These are phyloP conservation scores for Talaromyces sp. DNA, from an alignment of 2,329 filamentous ascomycete species.

Conservation along the genomic window DNA sequence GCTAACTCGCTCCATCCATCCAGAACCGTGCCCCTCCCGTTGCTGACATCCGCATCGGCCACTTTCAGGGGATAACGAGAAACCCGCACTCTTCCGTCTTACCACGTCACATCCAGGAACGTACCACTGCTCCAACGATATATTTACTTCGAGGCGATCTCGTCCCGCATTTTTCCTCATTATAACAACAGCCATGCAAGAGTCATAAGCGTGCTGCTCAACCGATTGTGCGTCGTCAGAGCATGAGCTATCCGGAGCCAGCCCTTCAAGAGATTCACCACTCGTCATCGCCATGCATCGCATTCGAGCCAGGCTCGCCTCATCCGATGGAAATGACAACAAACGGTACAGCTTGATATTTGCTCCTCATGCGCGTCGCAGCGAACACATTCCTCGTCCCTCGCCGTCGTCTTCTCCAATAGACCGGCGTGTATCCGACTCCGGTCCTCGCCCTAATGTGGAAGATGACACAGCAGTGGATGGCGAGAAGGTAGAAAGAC, in stretches of 20 bases:
- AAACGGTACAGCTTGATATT: conserved; percentile 36
- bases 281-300: conserved; percentile 37
- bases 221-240: conserved; percentile 9
- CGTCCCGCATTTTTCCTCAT: background rate
- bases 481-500: conserved; percentile 21
- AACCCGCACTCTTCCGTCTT: conserved; percentile 5
- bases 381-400: conserved; percentile 38
- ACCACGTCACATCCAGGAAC: conserved; percentile 4
- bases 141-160: background rate
- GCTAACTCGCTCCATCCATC: conserved; percentile 1
- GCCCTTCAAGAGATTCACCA: background rate
- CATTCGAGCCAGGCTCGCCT: conserved; percentile 37
- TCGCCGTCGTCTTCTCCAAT: conserved; percentile 28
- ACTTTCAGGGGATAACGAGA: conserved; percentile 5
- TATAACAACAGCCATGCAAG: conserved; percentile 4
- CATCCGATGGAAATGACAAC: conserved; percentile 28
- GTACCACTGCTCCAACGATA: background rate
- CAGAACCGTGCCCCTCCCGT: conserved; percentile 1
- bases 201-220: conserved; percentile 12
- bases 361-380: conserved; percentile 31
- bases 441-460: conserved; percentile 27
- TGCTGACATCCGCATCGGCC: background rate
- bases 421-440: conserved; percentile 34
- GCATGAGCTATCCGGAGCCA: conserved; percentile 15
- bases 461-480: conserved; percentile 16